Evolutionary conservation across 2,329 filamentous ascomycete genomes (phyloP).

Genomic region (Cladosporium halotolerans): DNA sequence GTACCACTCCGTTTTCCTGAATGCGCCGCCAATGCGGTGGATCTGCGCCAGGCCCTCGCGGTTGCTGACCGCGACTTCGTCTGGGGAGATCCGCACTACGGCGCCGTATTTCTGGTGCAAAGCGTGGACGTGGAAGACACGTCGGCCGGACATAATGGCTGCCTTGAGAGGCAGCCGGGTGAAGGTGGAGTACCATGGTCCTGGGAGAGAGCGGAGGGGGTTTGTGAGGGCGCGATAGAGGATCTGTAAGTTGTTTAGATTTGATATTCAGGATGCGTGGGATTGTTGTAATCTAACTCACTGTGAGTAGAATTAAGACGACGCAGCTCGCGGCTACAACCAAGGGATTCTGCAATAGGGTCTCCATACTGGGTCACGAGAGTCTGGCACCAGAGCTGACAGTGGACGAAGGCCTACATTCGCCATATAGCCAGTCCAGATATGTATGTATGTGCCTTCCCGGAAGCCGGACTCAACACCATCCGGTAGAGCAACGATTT

Average conservation of each 20-base stretch:
- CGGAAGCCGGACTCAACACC: no score
- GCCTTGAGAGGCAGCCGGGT: conserved; percentile 30
- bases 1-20: conserved; percentile 28
- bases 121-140: conserved; percentile 29
- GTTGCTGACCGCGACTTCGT: conserved; percentile 26
- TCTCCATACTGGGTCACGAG: no score
- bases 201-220: conserved; percentile 26
- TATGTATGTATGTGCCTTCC: no score
- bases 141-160: conserved; percentile 32
- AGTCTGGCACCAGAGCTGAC: no score
- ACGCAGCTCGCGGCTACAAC: no score
- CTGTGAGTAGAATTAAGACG: no score
- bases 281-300: no score
- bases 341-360: no score
- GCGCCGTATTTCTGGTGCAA: conserved; percentile 42
- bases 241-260: neutral
- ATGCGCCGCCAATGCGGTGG: conserved; percentile 19
- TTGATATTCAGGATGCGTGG: no score
- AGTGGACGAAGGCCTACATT: no score
- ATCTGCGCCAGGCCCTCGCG: neutral
- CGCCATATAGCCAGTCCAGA: no score
- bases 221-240: conserved; percentile 6
- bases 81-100: conserved; percentile 43
- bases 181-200: conserved; percentile 22
- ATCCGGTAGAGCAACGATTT: no score